Conservation (phyloP, 1,284 basidiomycete genomes). For the Ustilago vetiveriae region DNA sequence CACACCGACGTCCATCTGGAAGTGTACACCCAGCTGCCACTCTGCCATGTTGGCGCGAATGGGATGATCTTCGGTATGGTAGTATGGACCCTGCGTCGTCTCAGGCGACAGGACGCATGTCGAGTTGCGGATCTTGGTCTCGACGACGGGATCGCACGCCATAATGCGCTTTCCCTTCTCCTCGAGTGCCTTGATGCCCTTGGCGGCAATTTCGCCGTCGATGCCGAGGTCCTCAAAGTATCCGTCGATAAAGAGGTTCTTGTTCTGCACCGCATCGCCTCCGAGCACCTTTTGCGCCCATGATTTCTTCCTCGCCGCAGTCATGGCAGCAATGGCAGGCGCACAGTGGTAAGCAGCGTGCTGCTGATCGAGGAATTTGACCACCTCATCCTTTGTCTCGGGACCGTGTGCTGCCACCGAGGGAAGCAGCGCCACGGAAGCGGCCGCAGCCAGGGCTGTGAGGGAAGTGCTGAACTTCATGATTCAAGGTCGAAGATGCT, state of each 20-base stretch:
- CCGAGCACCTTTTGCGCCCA: constrained; percentile 60
- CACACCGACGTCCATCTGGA: constrained; percentile 75
- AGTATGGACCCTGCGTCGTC: constrained; percentile 70
- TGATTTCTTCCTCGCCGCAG: constrained; percentile 61
- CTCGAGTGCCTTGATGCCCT: constrained; percentile 50
- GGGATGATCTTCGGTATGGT: constrained; percentile 69
- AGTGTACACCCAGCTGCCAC: constrained; percentile 71
- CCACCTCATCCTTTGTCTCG: constrained; percentile 62
- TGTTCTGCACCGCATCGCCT: constrained; percentile 60
- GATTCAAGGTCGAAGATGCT: constrained; percentile 19
- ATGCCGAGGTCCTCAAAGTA: constrained; percentile 59
- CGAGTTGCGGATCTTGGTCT: constrained; percentile 66
- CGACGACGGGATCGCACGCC: constrained; percentile 60
- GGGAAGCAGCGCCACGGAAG: constrained; percentile 34
- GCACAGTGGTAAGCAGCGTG: constrained; percentile 68
- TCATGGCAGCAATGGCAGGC: constrained; percentile 67
- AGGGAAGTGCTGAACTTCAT: constrained; percentile 45
- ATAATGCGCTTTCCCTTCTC: constrained; percentile 59
- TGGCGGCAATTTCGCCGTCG: constrained; percentile 36
- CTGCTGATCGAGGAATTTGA: constrained; percentile 61
- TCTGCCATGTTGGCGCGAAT: constrained; percentile 72
- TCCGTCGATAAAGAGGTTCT: constrained; percentile 67
- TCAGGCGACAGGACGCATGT: constrained; percentile 68
- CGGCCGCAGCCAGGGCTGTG: constrained; percentile 32
- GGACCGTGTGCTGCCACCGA: constrained; percentile 58